phyloP scores from a whole-genome alignment of 371 early-diverging fungal genomes.

The Sporodiniella umbellata region DNA sequence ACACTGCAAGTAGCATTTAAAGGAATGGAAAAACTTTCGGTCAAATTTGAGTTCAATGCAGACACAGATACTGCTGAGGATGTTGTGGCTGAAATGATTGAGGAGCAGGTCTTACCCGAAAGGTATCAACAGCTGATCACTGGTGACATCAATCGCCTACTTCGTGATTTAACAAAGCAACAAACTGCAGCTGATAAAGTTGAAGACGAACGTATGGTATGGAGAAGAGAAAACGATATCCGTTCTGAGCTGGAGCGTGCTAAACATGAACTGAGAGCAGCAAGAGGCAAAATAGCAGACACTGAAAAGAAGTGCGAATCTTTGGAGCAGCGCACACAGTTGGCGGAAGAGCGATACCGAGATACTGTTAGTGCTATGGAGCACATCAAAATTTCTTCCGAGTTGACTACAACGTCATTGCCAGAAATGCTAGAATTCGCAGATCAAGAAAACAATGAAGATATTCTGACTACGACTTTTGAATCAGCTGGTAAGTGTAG shows the following conservation, averaged over 20 bases:
- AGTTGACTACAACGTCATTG: not conserved
- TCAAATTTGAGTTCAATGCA: constrained; percentile 89
- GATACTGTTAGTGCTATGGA: constrained; percentile 36
- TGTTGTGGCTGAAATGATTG: constrained; percentile 92
- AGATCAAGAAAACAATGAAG: constrained; percentile 3
- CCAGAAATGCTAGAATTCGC: not conserved
- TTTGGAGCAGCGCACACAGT: constrained; percentile 23
- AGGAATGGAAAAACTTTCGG: constrained; percentile 78
- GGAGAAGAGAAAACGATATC: constrained; percentile 48
- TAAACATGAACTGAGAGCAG: constrained; percentile 20
- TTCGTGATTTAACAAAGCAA: constrained; percentile 68
- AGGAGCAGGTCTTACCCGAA: constrained; percentile 76
- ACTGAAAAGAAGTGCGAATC: constrained; percentile 35
- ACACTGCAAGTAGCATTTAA: constrained; percentile 83
- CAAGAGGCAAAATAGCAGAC: constrained; percentile 27
- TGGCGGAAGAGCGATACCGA: constrained; percentile 34
- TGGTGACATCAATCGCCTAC: constrained; percentile 81
- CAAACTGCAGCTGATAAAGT: constrained; percentile 36
- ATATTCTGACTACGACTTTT: not conserved
- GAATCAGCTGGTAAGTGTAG: not conserved
- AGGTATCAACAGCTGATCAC: constrained; percentile 79
- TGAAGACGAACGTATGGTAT: constrained; percentile 45
- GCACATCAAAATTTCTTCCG: constrained; percentile 9
- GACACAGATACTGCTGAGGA: constrained; percentile 90
- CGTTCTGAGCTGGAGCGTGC: constrained; percentile 41